These are phyloP conservation scores for Penicillium hordei DNA, from an alignment of 2,329 filamentous ascomycete genomes.

Conservation along the genomic window DNA sequence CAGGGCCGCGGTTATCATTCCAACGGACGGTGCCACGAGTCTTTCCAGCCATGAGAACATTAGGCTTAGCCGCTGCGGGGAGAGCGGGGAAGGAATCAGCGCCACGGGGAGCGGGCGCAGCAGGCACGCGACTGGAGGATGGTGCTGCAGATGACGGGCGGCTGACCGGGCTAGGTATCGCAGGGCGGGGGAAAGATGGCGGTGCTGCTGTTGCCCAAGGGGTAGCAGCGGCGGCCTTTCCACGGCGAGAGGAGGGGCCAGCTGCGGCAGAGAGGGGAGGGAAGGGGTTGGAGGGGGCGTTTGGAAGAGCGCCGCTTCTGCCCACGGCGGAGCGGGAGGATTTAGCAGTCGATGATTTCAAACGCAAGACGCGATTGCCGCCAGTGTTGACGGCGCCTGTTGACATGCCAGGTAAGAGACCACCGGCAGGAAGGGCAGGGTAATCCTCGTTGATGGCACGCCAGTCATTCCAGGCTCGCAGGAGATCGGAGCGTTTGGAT, in stretches of 20 bases:
- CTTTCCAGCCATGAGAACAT: conserved; percentile 52
- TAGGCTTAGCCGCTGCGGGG: conserved; percentile 71
- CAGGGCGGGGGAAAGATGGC: conserved; percentile 24
- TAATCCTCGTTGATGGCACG: conserved; percentile 95
- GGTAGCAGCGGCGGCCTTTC: conserved; percentile 23
- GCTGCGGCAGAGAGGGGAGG: conserved; percentile 43
- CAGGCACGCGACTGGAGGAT: conserved; percentile 23
- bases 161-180: conserved; percentile 26
- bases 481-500: conserved; percentile 67
- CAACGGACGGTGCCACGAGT: conserved; percentile 50
- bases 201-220: conserved; percentile 28
- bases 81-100: conserved; percentile 77
- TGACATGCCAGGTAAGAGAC: conserved; percentile 60
- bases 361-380: conserved; percentile 60
- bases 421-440: conserved; percentile 76
- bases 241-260: conserved; percentile 23
- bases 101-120: conserved; percentile 22
- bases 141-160: conserved; percentile 30
- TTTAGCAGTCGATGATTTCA: conserved; percentile 69
- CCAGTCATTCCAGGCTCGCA: conserved; percentile 92
- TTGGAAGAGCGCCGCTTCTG: conserved; percentile 55
- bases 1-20: conserved; percentile 40
- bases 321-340: conserved; percentile 63
- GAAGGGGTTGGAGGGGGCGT: conserved; percentile 46
- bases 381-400: conserved; percentile 51